Conservation (phyloP, 2,329 filamentous ascomycete species). For the Domatiomyces globalis region DNA sequence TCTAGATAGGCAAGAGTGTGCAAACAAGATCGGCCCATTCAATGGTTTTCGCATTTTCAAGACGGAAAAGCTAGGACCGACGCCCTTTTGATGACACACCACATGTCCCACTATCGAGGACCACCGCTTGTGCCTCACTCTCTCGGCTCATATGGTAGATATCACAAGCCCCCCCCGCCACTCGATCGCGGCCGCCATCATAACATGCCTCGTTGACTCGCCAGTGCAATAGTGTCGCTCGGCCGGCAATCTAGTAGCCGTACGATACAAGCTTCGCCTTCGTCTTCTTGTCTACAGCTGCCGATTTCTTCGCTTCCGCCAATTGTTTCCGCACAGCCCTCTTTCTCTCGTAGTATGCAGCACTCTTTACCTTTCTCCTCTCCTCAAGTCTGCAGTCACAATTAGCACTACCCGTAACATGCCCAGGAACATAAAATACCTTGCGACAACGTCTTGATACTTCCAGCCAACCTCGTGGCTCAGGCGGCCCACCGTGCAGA, state of each 20-base stretch:
- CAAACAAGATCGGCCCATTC: too few species aligned
- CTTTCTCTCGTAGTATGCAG: constrained; percentile 99
- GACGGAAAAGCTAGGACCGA: background rate
- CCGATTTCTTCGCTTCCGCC: constrained; percentile 82
- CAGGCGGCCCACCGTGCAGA: constrained; percentile 96
- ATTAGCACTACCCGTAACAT: background rate
- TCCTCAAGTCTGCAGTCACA: constrained; percentile 71
- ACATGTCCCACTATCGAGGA: background rate
- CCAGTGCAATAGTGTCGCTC: background rate
- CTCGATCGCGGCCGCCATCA: background rate
- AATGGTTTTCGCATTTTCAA: background rate
- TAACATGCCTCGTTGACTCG: background rate
- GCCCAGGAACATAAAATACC: constrained; percentile 46
- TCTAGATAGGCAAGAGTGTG: background rate
- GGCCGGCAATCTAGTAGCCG: constrained; percentile 57
- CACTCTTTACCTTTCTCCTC: constrained; percentile 97
- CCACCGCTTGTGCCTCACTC: background rate
- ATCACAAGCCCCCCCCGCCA: background rate
- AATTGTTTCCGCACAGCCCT: constrained; percentile 86
- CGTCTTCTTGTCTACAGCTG: constrained; percentile 73
- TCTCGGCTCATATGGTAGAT: background rate
- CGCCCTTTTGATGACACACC: background rate
- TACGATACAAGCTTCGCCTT: constrained; percentile 74
- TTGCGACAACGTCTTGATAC: constrained; percentile 98
- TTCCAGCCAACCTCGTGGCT: constrained; percentile 99